A percentile compares a stretch with the other conserved stretches of the same genome.
phyloP scores from a whole-genome alignment of 73 alveolate genomes.

The Paramecium primaurelia region DNA sequence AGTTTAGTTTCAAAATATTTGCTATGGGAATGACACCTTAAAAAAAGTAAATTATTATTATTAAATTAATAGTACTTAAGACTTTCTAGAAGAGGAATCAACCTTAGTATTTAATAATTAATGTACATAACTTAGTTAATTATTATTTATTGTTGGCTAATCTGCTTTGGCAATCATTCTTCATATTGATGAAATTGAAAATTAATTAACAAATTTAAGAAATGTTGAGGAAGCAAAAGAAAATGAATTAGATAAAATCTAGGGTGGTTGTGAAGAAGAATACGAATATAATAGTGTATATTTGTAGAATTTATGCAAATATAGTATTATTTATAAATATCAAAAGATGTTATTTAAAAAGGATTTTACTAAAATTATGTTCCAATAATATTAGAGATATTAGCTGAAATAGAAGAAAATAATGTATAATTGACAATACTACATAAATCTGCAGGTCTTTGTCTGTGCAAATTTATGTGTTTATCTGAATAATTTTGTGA shows the following conservation, averaged over 20 bases:
- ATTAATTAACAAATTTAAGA: conserved; percentile 3
- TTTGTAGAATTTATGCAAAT: background rate
- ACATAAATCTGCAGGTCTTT: background rate
- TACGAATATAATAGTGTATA: conserved; percentile 10
- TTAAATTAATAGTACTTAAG: background rate
- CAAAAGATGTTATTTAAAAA: background rate
- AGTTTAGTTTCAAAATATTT: background rate
- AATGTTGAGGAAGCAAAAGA: conserved; percentile 19
- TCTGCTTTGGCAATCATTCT: background rate
- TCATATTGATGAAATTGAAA: background rate
- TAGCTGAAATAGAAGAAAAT: background rate
- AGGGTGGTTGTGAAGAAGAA: conserved; percentile 52
- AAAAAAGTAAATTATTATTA: background rate
- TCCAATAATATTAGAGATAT: background rate
- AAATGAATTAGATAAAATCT: conserved; percentile 47
- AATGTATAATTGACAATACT: background rate
- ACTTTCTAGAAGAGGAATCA: background rate
- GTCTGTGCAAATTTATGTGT: conserved; percentile 51
- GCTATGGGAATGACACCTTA: background rate
- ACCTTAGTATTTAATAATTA: background rate
- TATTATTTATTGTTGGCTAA: background rate
- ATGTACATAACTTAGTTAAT: background rate
- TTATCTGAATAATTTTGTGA: conserved; percentile 26
- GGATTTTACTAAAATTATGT: background rate
- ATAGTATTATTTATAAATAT: background rate